These are phyloP conservation scores for Colletotrichum viniferum DNA, from an alignment of 2,329 filamentous ascomycete species.

Conservation along the genomic window DNA sequence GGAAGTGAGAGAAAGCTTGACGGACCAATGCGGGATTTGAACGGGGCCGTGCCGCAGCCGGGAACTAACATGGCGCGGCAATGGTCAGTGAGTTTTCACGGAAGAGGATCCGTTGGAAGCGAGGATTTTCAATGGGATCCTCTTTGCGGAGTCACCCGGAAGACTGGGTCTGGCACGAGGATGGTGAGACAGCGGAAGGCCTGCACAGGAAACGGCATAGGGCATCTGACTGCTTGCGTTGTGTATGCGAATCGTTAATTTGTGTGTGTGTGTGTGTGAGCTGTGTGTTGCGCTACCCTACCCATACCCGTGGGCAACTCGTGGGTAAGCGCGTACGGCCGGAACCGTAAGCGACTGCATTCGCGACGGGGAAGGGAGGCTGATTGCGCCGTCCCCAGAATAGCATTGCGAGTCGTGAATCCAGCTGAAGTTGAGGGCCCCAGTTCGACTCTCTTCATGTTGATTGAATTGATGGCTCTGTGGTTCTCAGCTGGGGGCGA, in stretches of 20 bases:
- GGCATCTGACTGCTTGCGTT: slow-evolving; percentile 12
- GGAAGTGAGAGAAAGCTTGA: not conserved
- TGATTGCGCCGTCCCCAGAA: not conserved
- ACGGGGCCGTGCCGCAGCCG: slow-evolving; percentile 12
- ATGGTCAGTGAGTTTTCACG: not conserved
- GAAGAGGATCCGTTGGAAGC: not conserved
- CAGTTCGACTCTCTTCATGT: not conserved
- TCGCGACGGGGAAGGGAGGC: not conserved
- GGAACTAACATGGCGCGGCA: slow-evolving; percentile 4
- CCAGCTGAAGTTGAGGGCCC: not conserved
- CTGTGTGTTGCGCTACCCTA: not conserved
- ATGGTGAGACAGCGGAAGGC: not conserved
- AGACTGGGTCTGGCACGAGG: slow-evolving; percentile 8
- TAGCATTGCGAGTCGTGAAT: not conserved
- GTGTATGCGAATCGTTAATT: not conserved
- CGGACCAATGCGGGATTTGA: slow-evolving; percentile 5
- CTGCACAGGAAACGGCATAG: not conserved
- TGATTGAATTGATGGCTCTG: not conserved
- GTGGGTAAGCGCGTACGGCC: not conserved
- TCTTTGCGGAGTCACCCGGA: slow-evolving; percentile 10
- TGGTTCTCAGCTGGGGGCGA: not conserved
- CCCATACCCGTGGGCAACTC: not conserved
- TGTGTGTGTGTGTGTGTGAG: not conserved
- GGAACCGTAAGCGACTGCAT: not conserved
- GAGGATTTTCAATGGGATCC: not conserved